These are phyloP conservation scores for Cadophora gregata DNA, from an alignment of 2,329 filamentous ascomycete genomes.

Conservation along the genomic window DNA sequence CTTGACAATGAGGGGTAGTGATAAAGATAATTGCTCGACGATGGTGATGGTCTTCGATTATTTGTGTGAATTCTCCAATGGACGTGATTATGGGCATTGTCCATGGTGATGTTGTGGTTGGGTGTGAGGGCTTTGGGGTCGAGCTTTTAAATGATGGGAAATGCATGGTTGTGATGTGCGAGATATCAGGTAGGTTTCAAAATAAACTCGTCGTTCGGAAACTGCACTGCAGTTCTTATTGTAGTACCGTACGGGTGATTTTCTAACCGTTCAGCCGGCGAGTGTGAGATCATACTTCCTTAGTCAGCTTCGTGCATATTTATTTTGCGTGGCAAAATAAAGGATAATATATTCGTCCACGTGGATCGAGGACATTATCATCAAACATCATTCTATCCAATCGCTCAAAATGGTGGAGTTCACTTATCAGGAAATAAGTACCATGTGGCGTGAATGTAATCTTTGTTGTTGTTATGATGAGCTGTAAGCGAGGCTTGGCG, in stretches of 20 bases:
- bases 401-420: background rate
- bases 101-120: background rate
- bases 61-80: conserved; percentile 22
- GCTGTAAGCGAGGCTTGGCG: conserved; percentile 9
- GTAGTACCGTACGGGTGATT: background rate
- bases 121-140: background rate
- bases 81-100: conserved; percentile 16
- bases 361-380: background rate
- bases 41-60: conserved; percentile 26
- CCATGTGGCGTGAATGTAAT: background rate
- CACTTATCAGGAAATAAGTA: background rate
- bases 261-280: background rate
- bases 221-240: background rate
- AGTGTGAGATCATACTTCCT: background rate
- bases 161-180: background rate
- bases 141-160: background rate
- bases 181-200: no score
- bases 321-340: background rate
- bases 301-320: conserved; percentile 4
- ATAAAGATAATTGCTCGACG: conserved; percentile 21
- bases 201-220: background rate
- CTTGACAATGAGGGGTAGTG: conserved; percentile 19
- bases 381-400: background rate
- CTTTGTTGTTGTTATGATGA: conserved; percentile 2
- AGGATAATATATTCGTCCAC: background rate